Percentiles rank a stretch among this genome's conserved stretches.
These are phyloP conservation scores for Diutina catenulata DNA, from an alignment of 1,139 yeast genomes.

Conservation along the genomic window DNA sequence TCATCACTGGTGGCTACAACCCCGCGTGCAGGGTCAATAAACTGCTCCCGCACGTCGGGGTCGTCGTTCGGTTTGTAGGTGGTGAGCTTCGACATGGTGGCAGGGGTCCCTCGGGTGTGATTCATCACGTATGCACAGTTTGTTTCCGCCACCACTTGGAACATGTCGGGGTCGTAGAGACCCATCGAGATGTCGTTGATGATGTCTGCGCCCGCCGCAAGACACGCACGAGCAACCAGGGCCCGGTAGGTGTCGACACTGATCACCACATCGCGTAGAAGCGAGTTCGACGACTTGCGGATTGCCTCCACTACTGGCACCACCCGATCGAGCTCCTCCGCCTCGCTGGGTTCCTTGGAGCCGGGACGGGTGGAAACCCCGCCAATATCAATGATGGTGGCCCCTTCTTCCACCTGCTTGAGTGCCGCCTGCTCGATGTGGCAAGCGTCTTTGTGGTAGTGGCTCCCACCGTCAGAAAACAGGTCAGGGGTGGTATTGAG, in stretches of 20 bases:
- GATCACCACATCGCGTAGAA: conserved; percentile 36
- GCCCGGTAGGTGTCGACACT: conserved; percentile 83
- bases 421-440: conserved; percentile 26
- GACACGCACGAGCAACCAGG: conserved; percentile 56
- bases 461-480: conserved; percentile 80
- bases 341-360: conserved; percentile 42
- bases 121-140: conserved; percentile 73
- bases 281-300: conserved; percentile 23
- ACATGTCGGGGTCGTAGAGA: conserved; percentile 49
- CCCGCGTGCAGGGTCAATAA: conserved; percentile 22
- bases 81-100: conserved; percentile 55
- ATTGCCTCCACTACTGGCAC: conserved; percentile 59
- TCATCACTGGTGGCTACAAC: conserved; percentile 7
- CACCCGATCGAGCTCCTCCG: conserved; percentile 55
- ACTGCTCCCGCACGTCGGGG: conserved; percentile 27
- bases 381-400: conserved; percentile 74
- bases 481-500: conserved; percentile 90
- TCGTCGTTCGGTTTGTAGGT: conserved; percentile 37
- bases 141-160: conserved; percentile 50
- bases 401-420: conserved; percentile 42
- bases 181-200: conserved; percentile 92
- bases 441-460: conserved; percentile 16
- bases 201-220: conserved; percentile 76
- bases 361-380: conserved; percentile 92
- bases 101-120: conserved; percentile 78